Percentiles rank a stretch among this genome's conserved stretches.
Conservation (phyloP, 331 rosid species). For the Ulmus americana region DNA sequence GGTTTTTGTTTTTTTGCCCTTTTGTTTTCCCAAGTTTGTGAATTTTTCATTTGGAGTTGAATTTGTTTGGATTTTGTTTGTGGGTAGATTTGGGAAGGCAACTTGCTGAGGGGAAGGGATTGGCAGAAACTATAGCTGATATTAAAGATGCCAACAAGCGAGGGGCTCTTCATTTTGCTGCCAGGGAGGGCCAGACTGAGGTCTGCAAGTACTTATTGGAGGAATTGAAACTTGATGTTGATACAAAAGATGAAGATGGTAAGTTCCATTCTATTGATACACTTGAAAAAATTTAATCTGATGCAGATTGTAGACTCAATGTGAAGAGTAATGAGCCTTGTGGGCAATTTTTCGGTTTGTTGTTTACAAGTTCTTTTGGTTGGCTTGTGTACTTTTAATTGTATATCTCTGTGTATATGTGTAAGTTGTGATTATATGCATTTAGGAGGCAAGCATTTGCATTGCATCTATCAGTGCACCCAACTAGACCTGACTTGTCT, state of each 20-base stretch:
- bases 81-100: conserved; percentile 57
- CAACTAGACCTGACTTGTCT: background rate
- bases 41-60: conserved; percentile 2
- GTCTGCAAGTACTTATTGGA: conserved; percentile 63
- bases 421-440: background rate
- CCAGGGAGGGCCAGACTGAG: conserved; percentile 76
- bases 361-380: background rate
- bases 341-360: background rate
- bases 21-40: background rate
- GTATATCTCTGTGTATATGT: background rate
- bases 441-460: background rate
- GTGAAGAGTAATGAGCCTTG: background rate
- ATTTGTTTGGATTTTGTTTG: conserved; percentile 11
- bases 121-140: conserved; percentile 58
- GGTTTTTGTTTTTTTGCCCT: background rate
- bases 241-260: conserved; percentile 89
- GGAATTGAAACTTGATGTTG: conserved; percentile 68
- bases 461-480: background rate
- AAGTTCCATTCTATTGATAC: background rate
- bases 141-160: conserved; percentile 89
- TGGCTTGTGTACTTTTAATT: background rate
- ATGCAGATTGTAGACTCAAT: too few relatives aligned
- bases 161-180: conserved; percentile 90
- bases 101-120: conserved; percentile 67
- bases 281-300: too few relatives aligned